A percentile compares a stretch with the other conserved stretches of the same genome.
Evolutionary conservation across 139 green algal species (phyloP).

Genomic region (Mesotaenium endlicherianum): DNA sequence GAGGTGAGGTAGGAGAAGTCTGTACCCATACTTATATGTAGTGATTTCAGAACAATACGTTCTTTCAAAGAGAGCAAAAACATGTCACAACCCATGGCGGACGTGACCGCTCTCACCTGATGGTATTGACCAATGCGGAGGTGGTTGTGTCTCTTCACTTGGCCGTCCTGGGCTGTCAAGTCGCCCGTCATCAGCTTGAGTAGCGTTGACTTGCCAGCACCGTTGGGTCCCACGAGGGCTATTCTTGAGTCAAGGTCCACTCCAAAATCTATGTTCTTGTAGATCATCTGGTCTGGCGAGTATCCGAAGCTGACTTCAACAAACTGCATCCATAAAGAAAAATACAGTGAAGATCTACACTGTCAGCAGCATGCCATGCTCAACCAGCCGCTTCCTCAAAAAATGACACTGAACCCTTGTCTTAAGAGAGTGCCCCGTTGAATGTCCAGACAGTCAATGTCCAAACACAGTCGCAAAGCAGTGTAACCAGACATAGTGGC

Average conservation of each 20-base stretch:
- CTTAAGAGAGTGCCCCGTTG: not conserved
- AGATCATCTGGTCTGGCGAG: slow-evolving; percentile 58
- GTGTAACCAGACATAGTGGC: too few relatives aligned
- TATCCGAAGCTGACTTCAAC: slow-evolving; percentile 55
- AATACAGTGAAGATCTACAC: not conserved
- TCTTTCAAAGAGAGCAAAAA: too few relatives aligned
- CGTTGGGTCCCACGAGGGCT: slow-evolving; percentile 90
- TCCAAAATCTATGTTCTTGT: slow-evolving; percentile 85
- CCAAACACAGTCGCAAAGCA: not conserved
- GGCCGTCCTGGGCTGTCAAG: slow-evolving; percentile 82
- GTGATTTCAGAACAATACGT: too few relatives aligned
- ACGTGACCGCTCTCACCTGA: too few relatives aligned
- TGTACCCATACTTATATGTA: too few relatives aligned
- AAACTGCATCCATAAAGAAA: slow-evolving; percentile 30
- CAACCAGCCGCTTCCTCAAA: not conserved
- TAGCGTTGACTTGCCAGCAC: slow-evolving; percentile 90
- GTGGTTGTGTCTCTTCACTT: slow-evolving; percentile 92
- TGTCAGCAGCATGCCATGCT: not conserved
- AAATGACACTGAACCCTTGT: not conserved
- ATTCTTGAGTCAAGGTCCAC: slow-evolving; percentile 92
- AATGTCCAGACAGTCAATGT: not conserved
- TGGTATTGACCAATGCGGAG: slow-evolving; percentile 87
- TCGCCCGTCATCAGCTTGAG: slow-evolving; percentile 96
- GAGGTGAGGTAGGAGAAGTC: too few relatives aligned
- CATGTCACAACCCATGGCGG: too few relatives aligned